Conservation (phyloP, 2,329 filamentous ascomycete genomes). For the Xylariaceae sp. region DNA sequence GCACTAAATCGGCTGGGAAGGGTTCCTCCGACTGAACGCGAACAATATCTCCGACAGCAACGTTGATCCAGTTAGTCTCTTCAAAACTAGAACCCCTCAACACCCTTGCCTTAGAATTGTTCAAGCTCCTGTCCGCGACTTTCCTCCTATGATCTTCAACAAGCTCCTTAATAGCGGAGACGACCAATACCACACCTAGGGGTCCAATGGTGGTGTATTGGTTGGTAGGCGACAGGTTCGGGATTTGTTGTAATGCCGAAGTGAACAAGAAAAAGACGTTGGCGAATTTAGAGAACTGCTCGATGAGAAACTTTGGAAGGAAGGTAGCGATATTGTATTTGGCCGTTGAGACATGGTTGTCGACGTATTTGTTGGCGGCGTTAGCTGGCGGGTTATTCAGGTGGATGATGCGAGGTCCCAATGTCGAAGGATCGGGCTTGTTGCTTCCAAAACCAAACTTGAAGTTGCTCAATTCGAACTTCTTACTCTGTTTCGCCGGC, state of each 20-base stretch:
- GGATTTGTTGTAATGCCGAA: conserved; percentile 89
- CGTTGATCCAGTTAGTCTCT: conserved; percentile 89
- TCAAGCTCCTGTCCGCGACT: conserved; percentile 79
- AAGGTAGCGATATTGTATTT: conserved; percentile 97
- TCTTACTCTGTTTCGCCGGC: conserved; percentile 47
- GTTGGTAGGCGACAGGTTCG: conserved; percentile 90
- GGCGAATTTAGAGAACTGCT: conserved; percentile 98
- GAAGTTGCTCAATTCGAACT: conserved; percentile 71
- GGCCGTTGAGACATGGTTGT: conserved; percentile 95
- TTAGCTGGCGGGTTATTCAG: conserved; percentile 97
- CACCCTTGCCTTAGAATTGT: conserved; percentile 80
- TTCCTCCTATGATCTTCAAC: conserved; percentile 92
- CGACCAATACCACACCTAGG: conserved; percentile 80
- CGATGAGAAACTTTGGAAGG: conserved; percentile 92
- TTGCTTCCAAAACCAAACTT: conserved; percentile 86
- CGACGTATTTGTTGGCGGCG: conserved; percentile 79
- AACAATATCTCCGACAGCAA: conserved; percentile 87
- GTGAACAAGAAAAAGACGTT: conserved; percentile 99
- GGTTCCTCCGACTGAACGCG: conserved; percentile 91
- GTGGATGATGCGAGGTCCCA: conserved; percentile 89
- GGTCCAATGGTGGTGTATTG: conserved; percentile 94
- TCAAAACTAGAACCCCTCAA: conserved; percentile 79
- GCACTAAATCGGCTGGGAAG: conserved; percentile 88
- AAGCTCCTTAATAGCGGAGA: conserved; percentile 93
- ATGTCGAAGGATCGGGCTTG: conserved; percentile 82